Conservation (phyloP, 805 yeast species). For the Hermanozyma aechmeae region DNA sequence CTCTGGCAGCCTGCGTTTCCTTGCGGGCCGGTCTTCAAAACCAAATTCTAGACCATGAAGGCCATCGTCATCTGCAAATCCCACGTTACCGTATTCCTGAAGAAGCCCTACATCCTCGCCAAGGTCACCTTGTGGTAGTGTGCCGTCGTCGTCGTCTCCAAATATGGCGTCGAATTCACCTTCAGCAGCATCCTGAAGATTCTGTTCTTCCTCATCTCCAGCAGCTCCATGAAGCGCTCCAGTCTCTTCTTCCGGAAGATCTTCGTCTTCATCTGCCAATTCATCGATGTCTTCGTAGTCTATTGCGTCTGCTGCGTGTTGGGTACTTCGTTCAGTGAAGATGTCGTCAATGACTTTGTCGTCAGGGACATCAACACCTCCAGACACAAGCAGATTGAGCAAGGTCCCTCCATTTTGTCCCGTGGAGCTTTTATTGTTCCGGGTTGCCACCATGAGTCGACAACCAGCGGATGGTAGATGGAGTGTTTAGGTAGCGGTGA, state of each 20-base stretch:
- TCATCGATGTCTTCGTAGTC: constrained; percentile 95
- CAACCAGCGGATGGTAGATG: too few species aligned
- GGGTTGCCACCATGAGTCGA: too few species aligned
- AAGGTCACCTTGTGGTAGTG: constrained; percentile 10
- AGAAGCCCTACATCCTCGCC: background rate
- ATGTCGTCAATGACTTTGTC: constrained; percentile 30
- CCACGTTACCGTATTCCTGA: background rate
- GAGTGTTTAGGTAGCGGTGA: too few species aligned
- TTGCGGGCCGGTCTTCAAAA: constrained; percentile 8
- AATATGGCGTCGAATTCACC: constrained; percentile 31
- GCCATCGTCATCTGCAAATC: constrained; percentile 8
- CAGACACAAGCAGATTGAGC: background rate
- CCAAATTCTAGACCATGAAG: constrained; percentile 11
- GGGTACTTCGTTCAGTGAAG: constrained; percentile 29
- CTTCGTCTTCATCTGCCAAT: constrained; percentile 74
- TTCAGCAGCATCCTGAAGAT: constrained; percentile 25
- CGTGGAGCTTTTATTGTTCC: too few species aligned
- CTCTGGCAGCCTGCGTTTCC: constrained; percentile 8
- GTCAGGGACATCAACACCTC: constrained; percentile 20
- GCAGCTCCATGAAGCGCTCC: constrained; percentile 4
- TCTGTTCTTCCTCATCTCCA: constrained; percentile 10
- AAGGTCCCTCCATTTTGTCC: background rate
- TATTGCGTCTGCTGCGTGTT: constrained; percentile 85
- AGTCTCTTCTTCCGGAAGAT: constrained; percentile 1
- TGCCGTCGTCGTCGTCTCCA: constrained; percentile 21